These are phyloP conservation scores for Fusarium luffae DNA, from an alignment of 2,329 filamentous ascomycete genomes.

Conservation along the genomic window DNA sequence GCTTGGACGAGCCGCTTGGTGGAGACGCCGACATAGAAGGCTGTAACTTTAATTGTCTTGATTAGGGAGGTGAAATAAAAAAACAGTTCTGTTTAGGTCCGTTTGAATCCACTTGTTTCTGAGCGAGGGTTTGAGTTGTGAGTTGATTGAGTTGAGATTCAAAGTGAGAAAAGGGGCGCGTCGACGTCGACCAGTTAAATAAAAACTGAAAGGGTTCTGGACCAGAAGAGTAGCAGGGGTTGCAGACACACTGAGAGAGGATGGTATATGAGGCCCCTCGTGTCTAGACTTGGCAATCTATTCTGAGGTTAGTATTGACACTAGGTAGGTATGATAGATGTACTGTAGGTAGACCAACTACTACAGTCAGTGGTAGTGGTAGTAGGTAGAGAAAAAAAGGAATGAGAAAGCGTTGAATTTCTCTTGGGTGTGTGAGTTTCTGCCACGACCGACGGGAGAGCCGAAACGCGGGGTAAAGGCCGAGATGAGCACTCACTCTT, in stretches of 20 bases:
- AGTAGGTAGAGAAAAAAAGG: not conserved
- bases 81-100: not conserved
- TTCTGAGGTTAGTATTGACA: not conserved
- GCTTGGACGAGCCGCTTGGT: slow-evolving; percentile 28
- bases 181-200: slow-evolving; percentile 40
- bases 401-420: slow-evolving; percentile 21
- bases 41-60: not conserved
- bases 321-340: not conserved
- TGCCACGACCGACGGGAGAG: not conserved
- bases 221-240: not conserved
- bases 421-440: slow-evolving; percentile 15
- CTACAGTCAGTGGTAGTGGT: not conserved
- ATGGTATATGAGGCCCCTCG: not conserved
- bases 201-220: slow-evolving; percentile 1
- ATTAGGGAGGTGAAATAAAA: slow-evolving; percentile 7
- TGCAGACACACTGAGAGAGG: not conserved
- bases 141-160: not conserved
- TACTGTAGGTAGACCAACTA: not conserved
- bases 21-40: slow-evolving; percentile 29
- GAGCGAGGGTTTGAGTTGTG: slow-evolving; percentile 1
- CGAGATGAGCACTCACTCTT: slow-evolving; percentile 29
- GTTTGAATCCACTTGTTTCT: slow-evolving; percentile 12
- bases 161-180: slow-evolving; percentile 2
- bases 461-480: slow-evolving; percentile 34
- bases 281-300: slow-evolving; percentile 11